Evolutionary conservation across 192 early-diverging fungal species (phyloP), one percentile per base, ranked within the genome.

Genomic region (Coemansia sp.): DNA sequence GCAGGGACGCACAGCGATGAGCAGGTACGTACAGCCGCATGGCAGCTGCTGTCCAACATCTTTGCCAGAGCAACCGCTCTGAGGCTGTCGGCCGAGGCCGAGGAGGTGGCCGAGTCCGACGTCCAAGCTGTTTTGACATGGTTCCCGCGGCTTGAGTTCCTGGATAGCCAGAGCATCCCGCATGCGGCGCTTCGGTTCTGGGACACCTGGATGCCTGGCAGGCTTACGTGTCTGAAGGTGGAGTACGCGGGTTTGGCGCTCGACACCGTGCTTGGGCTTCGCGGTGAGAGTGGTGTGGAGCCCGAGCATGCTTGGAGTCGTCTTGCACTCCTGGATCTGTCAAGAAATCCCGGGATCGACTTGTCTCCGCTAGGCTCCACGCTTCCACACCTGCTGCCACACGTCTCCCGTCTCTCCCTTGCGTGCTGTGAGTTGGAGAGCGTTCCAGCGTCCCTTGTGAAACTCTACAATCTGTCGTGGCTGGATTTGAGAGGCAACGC

Each of bases 31-130:
- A 21, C 53, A n/a, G 71, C 74, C 3, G 80, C 80, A 19, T 83
- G 80, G 80, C 42, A 48, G 62, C 59, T 83, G 48, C 70, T 83
- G 9, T 83, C 80, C 18, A 56, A 63, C 54, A 49, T 71, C 15
- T 83, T 83, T 66, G 75, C 80, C 15, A 65, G 75, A 0, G 75
- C 80, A 23, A 77, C 75, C 9, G 75, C 80, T 58, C 65, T 83
- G 44, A 70, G 65, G 18, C 61, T 83, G 8, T 74, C 80, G 13
- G 80, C 75, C 32, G 80, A 83, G 53, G 75, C 75, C 7, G 80
- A 77, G 49, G 80, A 83, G 47, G 80, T 77, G 1, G 43, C 68
- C 7, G 71, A 74, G 60, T 44, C 56, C 63, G 75, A 83, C n/a
- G 74, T 69, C 3, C 66, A 63, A 48, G 81, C 76, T 0, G 81